Base-by-base conservation (phyloP, 306 rosid species). In the Inga leiocalycina region DNA sequence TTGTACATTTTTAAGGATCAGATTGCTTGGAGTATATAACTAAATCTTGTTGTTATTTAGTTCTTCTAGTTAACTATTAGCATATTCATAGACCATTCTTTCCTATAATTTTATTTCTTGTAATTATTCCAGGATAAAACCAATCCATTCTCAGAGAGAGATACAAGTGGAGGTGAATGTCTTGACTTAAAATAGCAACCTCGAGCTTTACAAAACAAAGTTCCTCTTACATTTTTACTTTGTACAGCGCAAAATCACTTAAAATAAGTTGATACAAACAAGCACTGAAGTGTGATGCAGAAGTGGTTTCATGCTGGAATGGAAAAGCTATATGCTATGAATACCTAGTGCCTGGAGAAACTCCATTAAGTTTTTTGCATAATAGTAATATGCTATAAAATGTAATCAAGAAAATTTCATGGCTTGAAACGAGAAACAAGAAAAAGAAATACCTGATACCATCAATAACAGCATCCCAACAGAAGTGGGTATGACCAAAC, bases 401-500 rank as follows among this genome's bases (percentile, higher is more conserved):
- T 37, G 4, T 61, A 44, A 65, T 81, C 34, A 54, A 54, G 45
- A 52, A 54, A n/a, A 37, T 37, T 17, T 35, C 52, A 17, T 10
- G 7, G 52, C 35, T 32, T 15, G 64, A 85, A 81, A 57, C 24
- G 20, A 39, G 72, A 80, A 56, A 71, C 35, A 52, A 76, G 78
- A 65, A 77, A 71, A 52, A 79, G 76, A 65, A 77, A 71, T 85
- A 94, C 98, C 98, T 90, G 85, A 94, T 89, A 77, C 93, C 97
- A 87, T 89, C 88, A 73, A 91, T 68, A 79, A 91, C 91, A 10
- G 88, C 85, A 86, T 94, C 97, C 98, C 94, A 94, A 37, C 92
- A 90, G 81, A 94, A 93, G 80, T 93, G 97, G 35, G 97, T 93
- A 76, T 93, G 98, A 73, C 98, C 97, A 82, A 93, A 93, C 59